Conservation (phyloP, 495 filamentous ascomycete species). For the Annulohypoxylon nitens region DNA sequence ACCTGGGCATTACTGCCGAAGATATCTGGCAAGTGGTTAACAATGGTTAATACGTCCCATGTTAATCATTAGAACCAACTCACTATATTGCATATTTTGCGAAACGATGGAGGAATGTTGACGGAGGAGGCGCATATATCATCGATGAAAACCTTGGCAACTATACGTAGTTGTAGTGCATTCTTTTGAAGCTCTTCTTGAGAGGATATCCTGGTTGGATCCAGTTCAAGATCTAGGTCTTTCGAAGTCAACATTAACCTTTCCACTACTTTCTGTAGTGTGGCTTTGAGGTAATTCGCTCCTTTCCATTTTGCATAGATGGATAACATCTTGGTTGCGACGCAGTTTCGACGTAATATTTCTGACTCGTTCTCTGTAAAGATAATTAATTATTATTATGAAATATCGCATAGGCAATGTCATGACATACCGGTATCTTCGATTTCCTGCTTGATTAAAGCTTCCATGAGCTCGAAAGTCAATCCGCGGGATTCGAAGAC, state of each 20-base stretch:
- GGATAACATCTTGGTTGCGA: constrained; percentile 77
- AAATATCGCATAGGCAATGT: not conserved
- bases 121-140: constrained; percentile 71
- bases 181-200: constrained; percentile 72
- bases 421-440: constrained; percentile 66
- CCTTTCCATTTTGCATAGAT: constrained; percentile 78
- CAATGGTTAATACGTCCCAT: not conserved
- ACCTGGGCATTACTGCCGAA: constrained; percentile 66
- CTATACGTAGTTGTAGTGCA: constrained; percentile 68
- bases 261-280: constrained; percentile 72
- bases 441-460: constrained; percentile 74
- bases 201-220: constrained; percentile 68
- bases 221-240: constrained; percentile 73
- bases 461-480: constrained; percentile 71
- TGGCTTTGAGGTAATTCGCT: constrained; percentile 69
- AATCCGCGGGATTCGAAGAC: constrained; percentile 74
- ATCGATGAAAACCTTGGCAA: constrained; percentile 75
- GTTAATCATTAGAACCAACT: constrained; percentile 36
- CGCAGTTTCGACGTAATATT: constrained; percentile 71
- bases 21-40: constrained; percentile 61
- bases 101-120: constrained; percentile 71
- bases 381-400: constrained; percentile 15
- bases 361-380: constrained; percentile 71
- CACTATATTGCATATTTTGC: constrained; percentile 73
- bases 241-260: constrained; percentile 70